These are phyloP conservation scores for Ophiostoma angusticollis DNA, from an alignment of 2,329 filamentous ascomycete genomes.

Conservation along the genomic window DNA sequence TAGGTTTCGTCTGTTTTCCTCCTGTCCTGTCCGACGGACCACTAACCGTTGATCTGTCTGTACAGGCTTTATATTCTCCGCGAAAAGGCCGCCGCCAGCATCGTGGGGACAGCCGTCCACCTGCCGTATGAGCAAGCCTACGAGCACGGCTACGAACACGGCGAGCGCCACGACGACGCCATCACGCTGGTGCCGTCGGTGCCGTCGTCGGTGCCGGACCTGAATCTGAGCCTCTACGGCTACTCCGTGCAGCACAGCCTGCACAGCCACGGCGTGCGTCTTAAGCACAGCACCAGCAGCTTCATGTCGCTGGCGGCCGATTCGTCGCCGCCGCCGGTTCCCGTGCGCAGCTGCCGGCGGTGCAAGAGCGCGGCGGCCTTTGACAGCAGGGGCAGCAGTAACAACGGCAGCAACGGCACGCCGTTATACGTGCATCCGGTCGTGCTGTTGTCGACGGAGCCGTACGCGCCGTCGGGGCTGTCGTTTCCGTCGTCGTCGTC, in stretches of 20 bases:
- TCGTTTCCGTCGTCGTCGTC: slow-evolving; percentile 10
- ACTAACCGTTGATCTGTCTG: not conserved
- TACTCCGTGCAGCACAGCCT: too few relatives aligned
- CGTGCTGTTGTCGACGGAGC: slow-evolving; percentile 10
- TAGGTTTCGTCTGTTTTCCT: slow-evolving; percentile 24
- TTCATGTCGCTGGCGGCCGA: not conserved
- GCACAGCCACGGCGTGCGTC: too few relatives aligned
- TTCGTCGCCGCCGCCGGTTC: not conserved
- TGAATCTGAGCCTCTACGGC: slow-evolving; percentile 2
- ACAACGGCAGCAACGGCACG: slow-evolving; percentile 3
- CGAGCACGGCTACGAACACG: too few relatives aligned
- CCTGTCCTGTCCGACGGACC: not conserved
- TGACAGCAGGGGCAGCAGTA: not conserved
- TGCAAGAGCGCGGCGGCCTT: slow-evolving; percentile 2
- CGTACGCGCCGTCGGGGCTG: slow-evolving; percentile 10
- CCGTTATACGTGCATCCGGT: slow-evolving; percentile 10
- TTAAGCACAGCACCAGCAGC: slow-evolving; percentile 7
- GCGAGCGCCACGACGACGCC: slow-evolving; percentile 5
- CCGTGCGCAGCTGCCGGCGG: slow-evolving; percentile 1
- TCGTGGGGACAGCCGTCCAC: slow-evolving; percentile 10
- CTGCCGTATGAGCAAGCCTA: too few relatives aligned
- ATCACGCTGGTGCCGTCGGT: slow-evolving; percentile 6
- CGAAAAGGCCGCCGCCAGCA: slow-evolving; percentile 14
- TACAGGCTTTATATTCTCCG: slow-evolving; percentile 11
- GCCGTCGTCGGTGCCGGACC: slow-evolving; percentile 7